These are phyloP conservation scores for Metschnikowia matae DNA, from an alignment of 805 yeast species.

Conservation along the genomic window DNA sequence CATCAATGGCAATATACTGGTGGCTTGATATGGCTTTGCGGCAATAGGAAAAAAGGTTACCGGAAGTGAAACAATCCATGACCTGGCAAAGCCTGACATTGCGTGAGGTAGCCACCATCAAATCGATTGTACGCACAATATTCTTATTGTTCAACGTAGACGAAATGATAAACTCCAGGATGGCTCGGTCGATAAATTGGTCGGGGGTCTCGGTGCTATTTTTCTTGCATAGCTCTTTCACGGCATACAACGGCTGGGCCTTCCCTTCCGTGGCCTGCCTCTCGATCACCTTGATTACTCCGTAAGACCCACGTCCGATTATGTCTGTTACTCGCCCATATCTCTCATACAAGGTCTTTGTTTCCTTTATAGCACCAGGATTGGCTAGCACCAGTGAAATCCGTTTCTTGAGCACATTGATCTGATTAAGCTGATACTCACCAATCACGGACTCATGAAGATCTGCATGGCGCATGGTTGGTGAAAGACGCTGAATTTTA, in stretches of 20 bases:
- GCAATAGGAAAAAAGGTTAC: constrained; percentile 33
- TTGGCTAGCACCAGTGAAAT: constrained; percentile 17
- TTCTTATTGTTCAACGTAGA: constrained; percentile 72
- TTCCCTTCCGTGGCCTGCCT: constrained; percentile 16
- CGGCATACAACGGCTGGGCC: constrained; percentile 24
- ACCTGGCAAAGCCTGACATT: constrained; percentile 29
- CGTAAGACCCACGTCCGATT: constrained; percentile 46
- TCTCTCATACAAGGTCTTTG: constrained; percentile 28
- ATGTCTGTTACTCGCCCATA: constrained; percentile 33
- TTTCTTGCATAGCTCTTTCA: constrained; percentile 29
- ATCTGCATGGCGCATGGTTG: constrained; percentile 18
- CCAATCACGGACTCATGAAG: constrained; percentile 25
- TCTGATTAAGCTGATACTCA: constrained; percentile 24
- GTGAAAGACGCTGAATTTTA: constrained; percentile 25
- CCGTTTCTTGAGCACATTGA: constrained; percentile 20
- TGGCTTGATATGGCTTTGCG: constrained; percentile 10
- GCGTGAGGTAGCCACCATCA: constrained; percentile 46
- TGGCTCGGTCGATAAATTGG: constrained; percentile 64
- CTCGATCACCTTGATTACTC: constrained; percentile 40
- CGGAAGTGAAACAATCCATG: constrained; percentile 37
- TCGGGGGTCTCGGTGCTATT: constrained; percentile 24
- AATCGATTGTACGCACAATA: constrained; percentile 71
- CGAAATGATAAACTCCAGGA: constrained; percentile 88
- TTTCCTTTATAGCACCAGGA: constrained; percentile 6
- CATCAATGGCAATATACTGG: constrained; percentile 35